Evolutionary conservation across 2,329 filamentous ascomycete genomes (phyloP), one percentile per base, ranked within the genome.

Genomic region (Balansia obtecta): DNA sequence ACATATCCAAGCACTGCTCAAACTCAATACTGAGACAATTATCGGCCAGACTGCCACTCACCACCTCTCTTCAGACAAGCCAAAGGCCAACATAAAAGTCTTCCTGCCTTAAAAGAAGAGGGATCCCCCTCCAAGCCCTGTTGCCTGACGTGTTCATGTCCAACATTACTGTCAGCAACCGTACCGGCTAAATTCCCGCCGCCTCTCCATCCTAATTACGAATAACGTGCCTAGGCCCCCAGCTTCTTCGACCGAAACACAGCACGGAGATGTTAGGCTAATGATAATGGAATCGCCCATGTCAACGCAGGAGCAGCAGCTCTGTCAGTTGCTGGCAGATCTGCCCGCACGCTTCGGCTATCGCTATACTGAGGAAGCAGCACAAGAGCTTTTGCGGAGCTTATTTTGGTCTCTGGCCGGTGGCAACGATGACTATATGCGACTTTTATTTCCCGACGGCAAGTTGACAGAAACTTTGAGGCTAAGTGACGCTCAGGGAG

Each of bases 391-490:
- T 33, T 71, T 94, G 50, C 75, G 82, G 61, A 82, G 81, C 51
- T 83, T 98, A 50, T 98, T 97, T 70, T 86, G 82, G 71, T 94
- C 86, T 49, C 79, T 98, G 59, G 86, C 88, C 33, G 85, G 82
- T 53, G 82, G 86, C 55, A 82, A 82, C 53, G 71, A 79, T 52
- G 83, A 90, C 55, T 83, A 90, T 61, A 74, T 97, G 63, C 74
- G 75, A 46, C 76, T 88, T 16, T 79, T 98, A 60, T 98, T 98
- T 62, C 89, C 89, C 1, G 73, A 84, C 40, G 88, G 88, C 12
- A 76, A 75, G 40, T 79, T 84, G 9, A 70, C 74, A 30, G 68
- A 72, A n/a, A 71, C 70, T 44, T 85, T 90, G 77, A 93, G 86
- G 66, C 73, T 98, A 39, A 80, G 85, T 54, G 83, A 88, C 59